phyloP scores from a whole-genome alignment of 805 yeast species.

The Barnettozyma siamensis region DNA sequence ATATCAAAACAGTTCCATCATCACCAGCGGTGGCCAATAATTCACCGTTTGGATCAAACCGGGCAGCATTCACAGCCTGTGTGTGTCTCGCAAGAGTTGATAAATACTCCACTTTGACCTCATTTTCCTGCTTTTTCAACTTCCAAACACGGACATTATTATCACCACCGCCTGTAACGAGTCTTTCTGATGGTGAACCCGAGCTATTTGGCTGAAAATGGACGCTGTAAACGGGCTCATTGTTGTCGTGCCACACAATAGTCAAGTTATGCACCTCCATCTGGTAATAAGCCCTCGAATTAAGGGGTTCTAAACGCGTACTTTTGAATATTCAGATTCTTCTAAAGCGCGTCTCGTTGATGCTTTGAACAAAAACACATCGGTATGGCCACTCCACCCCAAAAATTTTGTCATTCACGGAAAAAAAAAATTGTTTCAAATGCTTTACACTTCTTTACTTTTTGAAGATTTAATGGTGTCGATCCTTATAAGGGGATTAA shows the following conservation, averaged over 20 bases:
- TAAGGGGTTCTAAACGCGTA: too few species aligned
- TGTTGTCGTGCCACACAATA: conserved; percentile 71
- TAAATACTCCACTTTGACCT: conserved; percentile 56
- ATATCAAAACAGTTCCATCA: conserved; percentile 82
- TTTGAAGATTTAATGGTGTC: too few species aligned
- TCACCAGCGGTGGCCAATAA: conserved; percentile 88
- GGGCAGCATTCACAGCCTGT: conserved; percentile 88
- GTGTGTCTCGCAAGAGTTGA: conserved; percentile 83
- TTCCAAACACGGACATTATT: conserved; percentile 66
- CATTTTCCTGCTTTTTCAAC: conserved; percentile 20
- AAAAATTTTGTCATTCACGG: too few species aligned
- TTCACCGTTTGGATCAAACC: conserved; percentile 70
- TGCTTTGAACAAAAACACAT: too few species aligned
- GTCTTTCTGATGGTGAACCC: conserved; percentile 33
- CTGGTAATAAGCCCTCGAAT: too few species aligned
- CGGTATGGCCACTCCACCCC: too few species aligned
- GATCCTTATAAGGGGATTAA: too few species aligned
- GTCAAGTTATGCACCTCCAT: conserved; percentile 44
- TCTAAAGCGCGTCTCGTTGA: too few species aligned
- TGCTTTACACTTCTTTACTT: too few species aligned
- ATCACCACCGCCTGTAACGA: conserved; percentile 94
- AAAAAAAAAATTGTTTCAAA: too few species aligned
- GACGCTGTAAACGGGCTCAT: conserved; percentile 66
- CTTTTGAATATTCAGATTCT: too few species aligned
- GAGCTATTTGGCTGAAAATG: conserved; percentile 47